Evolutionary conservation across 768 basidiomycete species (phyloP).

Genomic region (Botryobasidium botryosum): DNA sequence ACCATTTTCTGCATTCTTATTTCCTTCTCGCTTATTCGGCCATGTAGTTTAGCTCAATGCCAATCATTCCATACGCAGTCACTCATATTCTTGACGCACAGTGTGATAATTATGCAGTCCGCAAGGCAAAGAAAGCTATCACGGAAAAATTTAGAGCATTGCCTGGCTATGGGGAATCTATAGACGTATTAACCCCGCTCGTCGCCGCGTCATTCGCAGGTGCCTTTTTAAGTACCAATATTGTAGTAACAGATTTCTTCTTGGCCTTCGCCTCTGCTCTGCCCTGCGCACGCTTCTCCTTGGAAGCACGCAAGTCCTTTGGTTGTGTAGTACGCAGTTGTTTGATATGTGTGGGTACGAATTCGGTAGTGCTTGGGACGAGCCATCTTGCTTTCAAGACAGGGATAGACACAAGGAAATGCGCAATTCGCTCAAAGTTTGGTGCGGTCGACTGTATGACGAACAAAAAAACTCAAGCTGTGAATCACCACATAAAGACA

Average conservation of each 20-base stretch:
- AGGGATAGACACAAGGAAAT: constrained; percentile 25
- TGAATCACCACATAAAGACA: not conserved
- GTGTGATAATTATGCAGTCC: no score
- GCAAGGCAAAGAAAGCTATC: no score
- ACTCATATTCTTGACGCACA: no score
- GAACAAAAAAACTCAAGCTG: not conserved
- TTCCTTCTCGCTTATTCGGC: not conserved
- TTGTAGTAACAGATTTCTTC: no score
- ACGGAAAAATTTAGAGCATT: no score
- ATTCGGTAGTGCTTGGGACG: constrained; percentile 15
- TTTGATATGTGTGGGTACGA: constrained; percentile 65
- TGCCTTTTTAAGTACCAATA: not conserved
- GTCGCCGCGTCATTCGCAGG: no score
- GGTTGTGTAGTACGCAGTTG: constrained; percentile 64
- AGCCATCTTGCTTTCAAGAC: constrained; percentile 52
- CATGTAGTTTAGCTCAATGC: not conserved
- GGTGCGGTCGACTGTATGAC: constrained; percentile 28
- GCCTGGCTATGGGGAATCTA: no score
- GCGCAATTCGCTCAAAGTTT: constrained; percentile 15
- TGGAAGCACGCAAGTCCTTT: constrained; percentile 58
- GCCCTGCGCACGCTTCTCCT: constrained; percentile 35
- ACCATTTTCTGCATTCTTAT: no score
- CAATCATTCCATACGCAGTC: no score
- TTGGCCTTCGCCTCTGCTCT: constrained; percentile 32
- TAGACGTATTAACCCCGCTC: no score